phyloP scores from a whole-genome alignment of 371 early-diverging fungal genomes.

The Lichtheimia hyalospora region DNA sequence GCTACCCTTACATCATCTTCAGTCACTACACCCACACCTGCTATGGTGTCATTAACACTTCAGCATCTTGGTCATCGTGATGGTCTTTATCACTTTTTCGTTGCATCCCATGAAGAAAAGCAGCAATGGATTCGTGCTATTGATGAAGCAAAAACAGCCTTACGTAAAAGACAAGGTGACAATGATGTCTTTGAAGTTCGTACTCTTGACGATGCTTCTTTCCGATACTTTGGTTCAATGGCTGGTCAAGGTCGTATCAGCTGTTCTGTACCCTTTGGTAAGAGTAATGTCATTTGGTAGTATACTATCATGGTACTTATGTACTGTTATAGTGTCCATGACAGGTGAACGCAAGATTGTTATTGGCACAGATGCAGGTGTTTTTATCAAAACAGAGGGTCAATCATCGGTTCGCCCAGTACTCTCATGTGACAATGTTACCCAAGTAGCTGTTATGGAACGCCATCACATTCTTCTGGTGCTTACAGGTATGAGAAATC shows the following conservation, averaged over 20 bases:
- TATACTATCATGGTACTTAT: neutral
- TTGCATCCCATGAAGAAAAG: constrained; percentile 72
- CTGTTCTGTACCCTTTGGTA: constrained; percentile 70
- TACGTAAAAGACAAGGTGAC: constrained; percentile 42
- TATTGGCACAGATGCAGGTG: constrained; percentile 85
- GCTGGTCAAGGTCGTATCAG: constrained; percentile 58
- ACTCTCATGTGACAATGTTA: constrained; percentile 41
- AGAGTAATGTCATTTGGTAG: neutral
- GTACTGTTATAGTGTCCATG: constrained; percentile 11
- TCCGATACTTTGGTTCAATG: constrained; percentile 28
- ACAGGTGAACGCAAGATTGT: constrained; percentile 57
- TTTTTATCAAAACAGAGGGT: constrained; percentile 57
- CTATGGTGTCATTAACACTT: constrained; percentile 22
- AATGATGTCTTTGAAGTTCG: constrained; percentile 68
- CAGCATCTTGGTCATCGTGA: constrained; percentile 45
- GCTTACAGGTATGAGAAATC: constrained; percentile 30
- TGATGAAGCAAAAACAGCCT: constrained; percentile 67
- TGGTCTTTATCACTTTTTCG: constrained; percentile 37
- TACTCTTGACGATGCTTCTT: constrained; percentile 42
- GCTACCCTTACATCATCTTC: constrained; percentile 3
- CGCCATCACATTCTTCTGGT: constrained; percentile 49
- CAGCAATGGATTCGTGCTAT: constrained; percentile 84
- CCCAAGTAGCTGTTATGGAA: constrained; percentile 45
- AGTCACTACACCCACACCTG: neutral
- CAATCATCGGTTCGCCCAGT: constrained; percentile 28